Evolutionary conservation across 345 rosid species (phyloP).

Genomic region (Garcia nutans): DNA sequence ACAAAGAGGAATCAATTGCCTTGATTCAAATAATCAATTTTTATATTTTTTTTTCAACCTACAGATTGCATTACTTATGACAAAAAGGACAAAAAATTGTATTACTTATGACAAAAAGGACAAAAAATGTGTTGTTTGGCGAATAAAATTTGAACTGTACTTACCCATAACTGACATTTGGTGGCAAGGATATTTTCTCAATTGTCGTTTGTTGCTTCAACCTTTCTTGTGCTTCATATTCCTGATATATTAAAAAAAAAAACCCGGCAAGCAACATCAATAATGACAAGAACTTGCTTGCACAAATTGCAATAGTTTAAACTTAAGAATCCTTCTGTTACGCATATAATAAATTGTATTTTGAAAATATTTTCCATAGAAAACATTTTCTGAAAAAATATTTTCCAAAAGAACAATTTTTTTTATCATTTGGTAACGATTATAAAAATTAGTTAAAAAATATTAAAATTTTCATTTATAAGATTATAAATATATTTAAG

Average conservation of each 20-base stretch:
- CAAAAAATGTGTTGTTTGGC: not conserved
- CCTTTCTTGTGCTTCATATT: slow-evolving; percentile 77
- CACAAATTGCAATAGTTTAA: not conserved
- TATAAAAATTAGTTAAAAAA: too few relatives aligned
- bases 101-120: not conserved
- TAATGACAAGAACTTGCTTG: not conserved
- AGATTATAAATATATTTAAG: too few relatives aligned
- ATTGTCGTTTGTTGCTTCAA: slow-evolving; percentile 60
- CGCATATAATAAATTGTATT: too few relatives aligned
- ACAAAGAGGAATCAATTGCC: not conserved
- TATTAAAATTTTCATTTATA: too few relatives aligned
- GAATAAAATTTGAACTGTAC: slow-evolving; percentile 18
- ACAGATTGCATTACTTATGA: not conserved
- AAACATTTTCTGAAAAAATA: too few relatives aligned
- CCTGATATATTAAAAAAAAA: slow-evolving; percentile 37
- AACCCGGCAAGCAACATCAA: not conserved
- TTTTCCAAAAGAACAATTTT: too few relatives aligned
- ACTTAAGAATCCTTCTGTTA: not conserved
- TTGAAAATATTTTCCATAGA: too few relatives aligned
- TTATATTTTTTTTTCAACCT: not conserved
- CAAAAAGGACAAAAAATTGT: not conserved
- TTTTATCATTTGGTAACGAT: too few relatives aligned
- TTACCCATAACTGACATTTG: slow-evolving; percentile 69
- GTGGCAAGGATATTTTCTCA: slow-evolving; percentile 59
- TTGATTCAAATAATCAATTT: not conserved